Conservation (phyloP, 495 filamentous ascomycete genomes). For the Daldinia caldariorum region DNA sequence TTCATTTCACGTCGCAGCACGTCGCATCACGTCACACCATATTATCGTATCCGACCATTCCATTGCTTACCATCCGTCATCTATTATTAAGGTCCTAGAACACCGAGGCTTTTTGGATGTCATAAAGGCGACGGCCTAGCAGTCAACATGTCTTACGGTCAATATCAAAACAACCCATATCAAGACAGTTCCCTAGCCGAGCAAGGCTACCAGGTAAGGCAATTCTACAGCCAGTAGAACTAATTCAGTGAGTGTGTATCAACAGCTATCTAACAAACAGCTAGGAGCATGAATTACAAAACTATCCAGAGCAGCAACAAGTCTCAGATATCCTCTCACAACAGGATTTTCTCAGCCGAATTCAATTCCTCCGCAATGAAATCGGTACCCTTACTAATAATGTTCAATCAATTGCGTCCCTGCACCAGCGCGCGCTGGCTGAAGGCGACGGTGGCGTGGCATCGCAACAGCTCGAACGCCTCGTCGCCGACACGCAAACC, state of each 20-base stretch:
- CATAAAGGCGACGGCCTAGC: conserved; percentile 20
- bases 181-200: conserved; percentile 55
- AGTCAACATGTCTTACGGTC: conserved; percentile 55
- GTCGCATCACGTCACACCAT: conserved; percentile 19
- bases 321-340: conserved; percentile 55
- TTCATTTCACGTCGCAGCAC: conserved; percentile 10
- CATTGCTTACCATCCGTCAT: not conserved
- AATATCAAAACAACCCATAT: conserved; percentile 54
- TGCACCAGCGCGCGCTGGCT: conserved; percentile 69
- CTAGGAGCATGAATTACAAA: conserved; percentile 56
- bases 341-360: conserved; percentile 68
- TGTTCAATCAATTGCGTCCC: conserved; percentile 65
- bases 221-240: not conserved
- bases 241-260: conserved; percentile 1
- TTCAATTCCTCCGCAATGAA: conserved; percentile 65
- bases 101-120: conserved; percentile 25
- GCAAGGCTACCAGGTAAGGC: conserved; percentile 58
- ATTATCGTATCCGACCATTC: conserved; percentile 29
- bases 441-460: conserved; percentile 60
- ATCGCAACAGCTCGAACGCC: conserved; percentile 63
- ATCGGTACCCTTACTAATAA: conserved; percentile 65
- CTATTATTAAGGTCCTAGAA: not conserved
- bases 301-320: conserved; percentile 46
- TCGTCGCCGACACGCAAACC: conserved; percentile 70
- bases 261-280: conserved; percentile 14